Percentiles rank a stretch among this genome's conserved stretches.
phyloP scores from a whole-genome alignment of 257 asterid species.

The Osmanthus fragrans region DNA sequence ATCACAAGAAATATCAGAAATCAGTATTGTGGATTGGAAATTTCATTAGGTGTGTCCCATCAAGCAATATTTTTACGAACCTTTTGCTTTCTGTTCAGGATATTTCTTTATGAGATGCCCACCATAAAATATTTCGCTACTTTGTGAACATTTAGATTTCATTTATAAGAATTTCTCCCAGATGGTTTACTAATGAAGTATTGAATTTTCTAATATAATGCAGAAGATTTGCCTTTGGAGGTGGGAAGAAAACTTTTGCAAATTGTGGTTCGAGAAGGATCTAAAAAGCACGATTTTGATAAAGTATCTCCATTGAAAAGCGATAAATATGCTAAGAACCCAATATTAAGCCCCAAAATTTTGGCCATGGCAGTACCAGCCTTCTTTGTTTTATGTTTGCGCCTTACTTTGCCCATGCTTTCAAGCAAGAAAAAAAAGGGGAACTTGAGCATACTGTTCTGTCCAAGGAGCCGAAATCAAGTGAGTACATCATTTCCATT shows the following conservation, averaged over 20 bases:
- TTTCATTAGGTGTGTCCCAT: slow-evolving; percentile 51
- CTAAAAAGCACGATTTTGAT: slow-evolving; percentile 30
- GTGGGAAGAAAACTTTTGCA: slow-evolving; percentile 51
- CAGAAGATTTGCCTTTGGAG: slow-evolving; percentile 48
- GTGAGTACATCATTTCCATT: slow-evolving; percentile 46
- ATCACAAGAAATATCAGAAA: slow-evolving; percentile 30
- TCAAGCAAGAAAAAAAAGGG: slow-evolving; percentile 70
- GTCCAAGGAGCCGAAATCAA: slow-evolving; percentile 67
- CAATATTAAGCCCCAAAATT: slow-evolving; percentile 42
- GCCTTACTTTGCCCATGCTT: slow-evolving; percentile 79
- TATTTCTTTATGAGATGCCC: neutral
- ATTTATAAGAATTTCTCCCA: slow-evolving; percentile 10
- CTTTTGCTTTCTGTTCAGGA: neutral
- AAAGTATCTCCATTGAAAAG: slow-evolving; percentile 28
- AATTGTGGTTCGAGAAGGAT: slow-evolving; percentile 44
- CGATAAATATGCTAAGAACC: slow-evolving; percentile 32
- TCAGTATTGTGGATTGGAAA: slow-evolving; percentile 42
- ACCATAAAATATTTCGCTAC: neutral
- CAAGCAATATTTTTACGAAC: neutral
- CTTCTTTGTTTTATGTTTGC: slow-evolving; percentile 64
- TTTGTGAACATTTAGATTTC: neutral
- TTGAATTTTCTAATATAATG: slow-evolving; percentile 24
- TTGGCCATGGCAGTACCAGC: slow-evolving; percentile 69
- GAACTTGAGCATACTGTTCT: slow-evolving; percentile 53
- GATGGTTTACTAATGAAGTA: slow-evolving; percentile 1